Conservation (phyloP, 2,329 filamentous ascomycete genomes). For the Arthroderma sp. region DNA sequence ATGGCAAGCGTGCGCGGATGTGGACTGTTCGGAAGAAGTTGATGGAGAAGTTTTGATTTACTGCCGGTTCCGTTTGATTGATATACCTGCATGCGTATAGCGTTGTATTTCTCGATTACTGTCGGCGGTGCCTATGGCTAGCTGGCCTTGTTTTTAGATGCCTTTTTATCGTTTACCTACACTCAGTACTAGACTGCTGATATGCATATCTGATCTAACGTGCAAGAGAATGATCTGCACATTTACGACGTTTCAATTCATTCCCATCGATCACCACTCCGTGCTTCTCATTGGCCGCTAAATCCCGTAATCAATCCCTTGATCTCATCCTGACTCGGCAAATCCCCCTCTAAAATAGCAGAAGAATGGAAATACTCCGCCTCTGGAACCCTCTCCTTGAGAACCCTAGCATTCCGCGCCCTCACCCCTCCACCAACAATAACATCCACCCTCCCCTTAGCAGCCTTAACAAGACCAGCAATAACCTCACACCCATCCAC, state of each 20-base stretch:
- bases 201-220: neutral
- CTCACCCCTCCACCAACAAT: slow-evolving; percentile 41
- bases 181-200: neutral
- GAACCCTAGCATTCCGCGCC: slow-evolving; percentile 26
- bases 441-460: slow-evolving; percentile 22
- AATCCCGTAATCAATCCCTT: no score
- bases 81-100: no score
- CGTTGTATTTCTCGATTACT: neutral
- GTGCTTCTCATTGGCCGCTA: no score
- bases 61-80: neutral
- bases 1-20: slow-evolving; percentile 79
- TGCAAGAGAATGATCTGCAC: no score
- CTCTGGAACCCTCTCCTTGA: slow-evolving; percentile 18
- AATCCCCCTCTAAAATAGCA: slow-evolving; percentile 14
- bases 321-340: neutral
- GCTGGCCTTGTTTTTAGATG: slow-evolving; percentile 2
- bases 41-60: slow-evolving; percentile 58
- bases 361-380: slow-evolving; percentile 33
- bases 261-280: no score
- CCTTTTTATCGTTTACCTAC: neutral
- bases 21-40: slow-evolving; percentile 81
- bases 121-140: neutral
- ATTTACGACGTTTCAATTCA: no score
- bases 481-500: slow-evolving; percentile 23
- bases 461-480: slow-evolving; percentile 9